Base-by-base conservation (phyloP, 306 rosid genomes). In the Oemleria cerasiformis region DNA sequence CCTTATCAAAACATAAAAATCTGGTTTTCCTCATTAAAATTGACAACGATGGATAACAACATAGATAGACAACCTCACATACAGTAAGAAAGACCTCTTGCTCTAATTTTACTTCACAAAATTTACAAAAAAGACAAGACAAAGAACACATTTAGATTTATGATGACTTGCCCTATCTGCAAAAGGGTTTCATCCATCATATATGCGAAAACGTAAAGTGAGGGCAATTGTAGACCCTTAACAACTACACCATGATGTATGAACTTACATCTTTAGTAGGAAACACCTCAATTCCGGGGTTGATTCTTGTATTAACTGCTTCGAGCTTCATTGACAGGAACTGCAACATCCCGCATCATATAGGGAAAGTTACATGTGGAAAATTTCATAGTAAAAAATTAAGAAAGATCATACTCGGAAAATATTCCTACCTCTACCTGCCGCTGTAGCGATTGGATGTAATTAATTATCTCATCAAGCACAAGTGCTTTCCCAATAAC, bases 251-350 rank as follows among this genome's bases (percentile, higher is more conserved):
- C 9, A 56, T 68, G 63, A 5, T 11, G 51, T 42, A 15, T 41
- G 38, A 55, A 72, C 92, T 87, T 84, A 85, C 97, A 78, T 85
- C 92, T 90, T 90, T 88, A 71, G 92, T 75, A 71, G 97, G 90
- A 81, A 90, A 88, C 59, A 77, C 85, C 65, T 92, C 97, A 34
- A 90, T 79, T 40, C 85, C 84, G 59, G 96, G 92, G 68, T 79
- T 71, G 79, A 82, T 5, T 78, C 96, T 84, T 48, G 98, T 63
- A 82, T 90, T 90, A 58, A 92, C 97, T 66, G 93, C 88, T 85
- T 92, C 98, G 23, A 92, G 92, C 88, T 92, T 92, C 98, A 90
- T 90, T 1, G 98, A 92, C 77, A 92, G 86, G 84, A 92, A 92
- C 98, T 92, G 91, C 58, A 64, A 75, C 68, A 75, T 47, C 85